These are phyloP conservation scores for Hawksworthiomyces lignivorus DNA, from an alignment of 2,329 filamentous ascomycete species.

Conservation along the genomic window DNA sequence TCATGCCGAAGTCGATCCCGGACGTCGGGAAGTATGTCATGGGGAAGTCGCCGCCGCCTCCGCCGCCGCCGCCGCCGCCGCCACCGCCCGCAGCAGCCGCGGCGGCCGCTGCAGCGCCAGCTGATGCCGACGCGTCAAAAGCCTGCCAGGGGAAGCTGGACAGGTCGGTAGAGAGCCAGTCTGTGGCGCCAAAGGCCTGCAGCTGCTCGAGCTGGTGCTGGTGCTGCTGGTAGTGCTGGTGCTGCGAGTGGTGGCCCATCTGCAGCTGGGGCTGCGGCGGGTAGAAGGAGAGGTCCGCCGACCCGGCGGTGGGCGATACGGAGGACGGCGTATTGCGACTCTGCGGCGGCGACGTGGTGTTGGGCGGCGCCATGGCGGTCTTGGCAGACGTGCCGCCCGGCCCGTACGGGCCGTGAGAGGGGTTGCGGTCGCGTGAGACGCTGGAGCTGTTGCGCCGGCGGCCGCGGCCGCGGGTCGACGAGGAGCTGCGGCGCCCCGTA, in stretches of 20 bases:
- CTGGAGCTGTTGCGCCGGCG: constrained; percentile 6
- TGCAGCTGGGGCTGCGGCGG: neutral
- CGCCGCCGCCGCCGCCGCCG: neutral
- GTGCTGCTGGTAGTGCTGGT: neutral
- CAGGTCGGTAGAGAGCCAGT: constrained; percentile 9
- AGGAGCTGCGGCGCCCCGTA: neutral
- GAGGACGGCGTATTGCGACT: neutral
- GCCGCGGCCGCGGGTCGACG: neutral
- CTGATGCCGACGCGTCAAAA: neutral
- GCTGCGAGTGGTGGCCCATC: neutral
- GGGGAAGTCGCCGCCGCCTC: neutral
- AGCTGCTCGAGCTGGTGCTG: constrained; percentile 4
- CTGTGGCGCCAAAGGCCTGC: constrained; percentile 4
- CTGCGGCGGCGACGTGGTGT: neutral
- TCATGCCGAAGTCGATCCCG: constrained; percentile 8
- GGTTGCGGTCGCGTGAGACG: constrained; percentile 1
- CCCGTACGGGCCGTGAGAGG: neutral
- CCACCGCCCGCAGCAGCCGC: neutral
- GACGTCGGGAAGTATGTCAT: neutral
- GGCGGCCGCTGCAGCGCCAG: neutral
- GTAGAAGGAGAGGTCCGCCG: constrained; percentile 1
- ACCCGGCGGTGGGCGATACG: too few relatives aligned
- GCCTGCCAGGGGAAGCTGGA: constrained; percentile 5
- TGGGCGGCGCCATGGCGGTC: neutral
- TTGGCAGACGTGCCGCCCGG: neutral